Conservation (phyloP, 176 grass and related monocot genomes). For the barley (Hordeum vulgare) region DNA sequence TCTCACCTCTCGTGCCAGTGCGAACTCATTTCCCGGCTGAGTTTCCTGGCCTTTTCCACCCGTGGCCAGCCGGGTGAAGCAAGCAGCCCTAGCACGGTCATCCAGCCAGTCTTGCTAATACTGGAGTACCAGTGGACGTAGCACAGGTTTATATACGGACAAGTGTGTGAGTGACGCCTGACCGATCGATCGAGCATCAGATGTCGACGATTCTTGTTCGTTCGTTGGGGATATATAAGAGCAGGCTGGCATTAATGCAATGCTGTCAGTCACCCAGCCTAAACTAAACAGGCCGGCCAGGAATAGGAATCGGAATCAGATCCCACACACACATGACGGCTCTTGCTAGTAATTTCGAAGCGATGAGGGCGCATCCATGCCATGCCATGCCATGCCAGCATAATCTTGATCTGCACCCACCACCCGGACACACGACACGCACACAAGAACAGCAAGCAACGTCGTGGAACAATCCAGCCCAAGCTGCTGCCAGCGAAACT, state of each 20-base stretch:
- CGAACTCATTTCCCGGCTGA: background rate
- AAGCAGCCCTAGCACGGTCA: background rate
- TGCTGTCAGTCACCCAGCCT: background rate
- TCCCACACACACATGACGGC: background rate
- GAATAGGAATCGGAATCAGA: constrained; percentile 1
- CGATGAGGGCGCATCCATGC: background rate
- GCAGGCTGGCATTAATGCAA: background rate
- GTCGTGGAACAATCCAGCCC: too few species aligned
- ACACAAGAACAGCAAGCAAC: too few species aligned
- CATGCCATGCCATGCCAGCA: background rate
- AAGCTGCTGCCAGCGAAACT: too few species aligned
- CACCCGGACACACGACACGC: too few species aligned
- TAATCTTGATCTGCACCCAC: background rate
- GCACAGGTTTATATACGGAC: background rate
- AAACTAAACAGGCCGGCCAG: background rate
- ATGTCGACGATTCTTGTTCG: background rate
- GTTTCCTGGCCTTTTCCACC: background rate
- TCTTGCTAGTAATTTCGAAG: background rate
- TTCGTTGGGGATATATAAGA: background rate
- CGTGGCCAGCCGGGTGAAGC: background rate
- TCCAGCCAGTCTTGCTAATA: too few species aligned
- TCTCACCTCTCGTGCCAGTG: background rate
- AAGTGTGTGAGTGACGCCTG: background rate
- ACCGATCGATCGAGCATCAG: background rate
- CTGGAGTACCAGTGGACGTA: too few species aligned